Conservation (phyloP, 495 filamentous ascomycete genomes). For the Penicillium cosmopolitanum region DNA sequence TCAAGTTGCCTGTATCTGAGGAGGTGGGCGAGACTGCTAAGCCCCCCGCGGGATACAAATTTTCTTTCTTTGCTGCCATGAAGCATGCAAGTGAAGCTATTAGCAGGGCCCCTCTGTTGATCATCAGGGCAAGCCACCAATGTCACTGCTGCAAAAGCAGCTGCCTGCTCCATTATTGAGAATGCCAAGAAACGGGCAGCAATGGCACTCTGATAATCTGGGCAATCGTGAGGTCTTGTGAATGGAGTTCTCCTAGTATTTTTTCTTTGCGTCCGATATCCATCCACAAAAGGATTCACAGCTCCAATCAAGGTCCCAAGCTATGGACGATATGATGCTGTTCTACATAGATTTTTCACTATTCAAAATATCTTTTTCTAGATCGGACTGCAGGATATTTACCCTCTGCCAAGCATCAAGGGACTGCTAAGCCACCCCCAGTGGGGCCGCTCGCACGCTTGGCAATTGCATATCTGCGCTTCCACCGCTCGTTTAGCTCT, state of each 20-base stretch:
- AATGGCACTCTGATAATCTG: not conserved
- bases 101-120: constrained; percentile 6
- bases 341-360: not conserved
- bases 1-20: not conserved
- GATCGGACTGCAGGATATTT: not conserved
- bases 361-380: not conserved
- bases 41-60: constrained; percentile 5
- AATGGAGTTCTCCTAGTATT: not conserved
- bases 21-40: not conserved
- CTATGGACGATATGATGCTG: too few species aligned
- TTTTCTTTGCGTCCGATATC: not conserved
- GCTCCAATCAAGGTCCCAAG: not conserved
- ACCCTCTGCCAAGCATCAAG: constrained; percentile 1
- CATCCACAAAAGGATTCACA: not conserved
- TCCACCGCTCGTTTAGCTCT: constrained; percentile 9
- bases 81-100: constrained; percentile 11
- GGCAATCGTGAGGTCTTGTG: not conserved
- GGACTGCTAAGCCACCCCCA: constrained; percentile 26
- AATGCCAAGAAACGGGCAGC: constrained; percentile 23
- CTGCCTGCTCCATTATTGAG: constrained; percentile 20
- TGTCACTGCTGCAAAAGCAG: constrained; percentile 22
- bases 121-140: constrained; percentile 17
- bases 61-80: not conserved
- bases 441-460: constrained; percentile 12
- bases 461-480: not conserved